A percentile compares a stretch with the other conserved stretches of the same genome.
phyloP scores from a whole-genome alignment of 495 filamentous ascomycete species.

The Aspergillus panamensis region DNA sequence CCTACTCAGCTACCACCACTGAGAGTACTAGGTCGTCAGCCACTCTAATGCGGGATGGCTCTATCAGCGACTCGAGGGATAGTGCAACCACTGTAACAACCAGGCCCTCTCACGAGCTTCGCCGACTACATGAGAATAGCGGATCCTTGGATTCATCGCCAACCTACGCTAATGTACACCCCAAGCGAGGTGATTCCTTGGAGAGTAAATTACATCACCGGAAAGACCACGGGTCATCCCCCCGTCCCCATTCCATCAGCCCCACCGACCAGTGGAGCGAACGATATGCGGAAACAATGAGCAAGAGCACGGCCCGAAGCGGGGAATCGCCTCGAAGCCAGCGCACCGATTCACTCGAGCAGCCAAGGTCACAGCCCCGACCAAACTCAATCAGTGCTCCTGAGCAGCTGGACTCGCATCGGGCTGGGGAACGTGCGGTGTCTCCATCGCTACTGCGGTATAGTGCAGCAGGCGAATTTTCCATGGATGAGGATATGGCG shows the following conservation, averaged over 20 bases:
- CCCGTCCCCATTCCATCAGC: conserved; percentile 18
- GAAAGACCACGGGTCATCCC: conserved; percentile 35
- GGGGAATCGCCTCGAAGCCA: conserved; percentile 54
- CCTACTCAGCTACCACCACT: conserved; percentile 36
- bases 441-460: conserved; percentile 73
- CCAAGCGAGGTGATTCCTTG: conserved; percentile 58
- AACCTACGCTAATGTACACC: conserved; percentile 35
- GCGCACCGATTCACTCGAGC: conserved; percentile 50
- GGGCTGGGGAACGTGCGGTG: conserved; percentile 34
- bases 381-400: conserved; percentile 55
- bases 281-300: conserved; percentile 12
- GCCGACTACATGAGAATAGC: conserved; percentile 36
- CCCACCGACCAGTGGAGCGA: conserved; percentile 24
- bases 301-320: conserved; percentile 19
- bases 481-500: conserved; percentile 87
- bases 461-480: conserved; percentile 71
- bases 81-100: conserved; percentile 29
- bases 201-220: conserved; percentile 36
- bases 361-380: conserved; percentile 29
- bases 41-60: conserved; percentile 28
- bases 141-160: conserved; percentile 35
- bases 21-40: conserved; percentile 31
- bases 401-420: conserved; percentile 35
- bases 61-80: conserved; percentile 21
- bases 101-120: conserved; percentile 39